Evolutionary conservation across 768 basidiomycete species (phyloP).

Genomic region (Fistulinella prunicolor): DNA sequence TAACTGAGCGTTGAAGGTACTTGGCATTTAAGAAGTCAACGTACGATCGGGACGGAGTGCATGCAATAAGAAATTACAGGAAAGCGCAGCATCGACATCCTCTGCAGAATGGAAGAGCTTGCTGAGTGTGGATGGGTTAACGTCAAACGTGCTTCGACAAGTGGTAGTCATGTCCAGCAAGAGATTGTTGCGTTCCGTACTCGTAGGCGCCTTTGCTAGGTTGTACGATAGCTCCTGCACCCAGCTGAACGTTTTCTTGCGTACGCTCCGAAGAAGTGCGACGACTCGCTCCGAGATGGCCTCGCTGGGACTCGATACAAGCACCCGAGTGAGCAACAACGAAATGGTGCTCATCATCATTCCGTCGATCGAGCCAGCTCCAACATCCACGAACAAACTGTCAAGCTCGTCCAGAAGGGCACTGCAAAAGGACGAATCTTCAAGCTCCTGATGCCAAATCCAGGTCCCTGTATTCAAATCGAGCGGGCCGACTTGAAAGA

Average conservation of each 20-base stretch:
- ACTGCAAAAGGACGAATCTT: neutral
- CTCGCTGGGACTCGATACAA: neutral
- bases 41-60: slow-evolving; percentile 6
- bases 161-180: neutral
- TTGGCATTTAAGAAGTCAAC: neutral
- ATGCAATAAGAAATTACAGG: slow-evolving; percentile 25
- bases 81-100: slow-evolving; percentile 16
- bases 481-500: slow-evolving; percentile 21
- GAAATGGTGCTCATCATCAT: slow-evolving; percentile 29
- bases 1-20: neutral
- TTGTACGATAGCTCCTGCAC: neutral
- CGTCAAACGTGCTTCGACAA: neutral
- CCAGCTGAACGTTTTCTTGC: neutral
- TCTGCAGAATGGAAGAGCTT: slow-evolving; percentile 7
- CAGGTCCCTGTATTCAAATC: neutral
- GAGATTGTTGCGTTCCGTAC: neutral
- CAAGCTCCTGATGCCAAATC: neutral
- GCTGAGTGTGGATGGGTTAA: neutral
- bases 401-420: neutral
- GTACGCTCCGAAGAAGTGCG: neutral
- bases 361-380: slow-evolving; percentile 19
- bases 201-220: neutral
- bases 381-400: neutral
- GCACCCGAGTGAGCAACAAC: slow-evolving; percentile 18
- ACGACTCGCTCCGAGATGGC: neutral